Conservation (phyloP, 805 yeast species). For the Ogataea haglerorum region DNA sequence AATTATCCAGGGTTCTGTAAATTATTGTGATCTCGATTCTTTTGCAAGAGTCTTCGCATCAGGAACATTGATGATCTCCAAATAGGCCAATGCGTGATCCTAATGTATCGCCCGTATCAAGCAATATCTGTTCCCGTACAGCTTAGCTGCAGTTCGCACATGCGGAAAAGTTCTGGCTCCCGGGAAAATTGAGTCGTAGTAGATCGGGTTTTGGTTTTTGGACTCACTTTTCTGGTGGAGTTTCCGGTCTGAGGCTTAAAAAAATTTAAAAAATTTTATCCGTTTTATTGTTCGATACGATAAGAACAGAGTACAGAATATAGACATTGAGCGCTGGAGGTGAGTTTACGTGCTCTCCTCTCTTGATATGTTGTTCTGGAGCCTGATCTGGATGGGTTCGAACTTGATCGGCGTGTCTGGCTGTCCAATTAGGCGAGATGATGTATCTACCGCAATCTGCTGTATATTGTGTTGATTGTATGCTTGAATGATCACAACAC, state of each 20-base stretch:
- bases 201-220: neutral
- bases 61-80: neutral
- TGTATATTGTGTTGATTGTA: no score
- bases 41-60: neutral
- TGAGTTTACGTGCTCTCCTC: neutral
- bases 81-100: neutral
- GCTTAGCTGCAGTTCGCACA: neutral
- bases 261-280: constrained; percentile 9
- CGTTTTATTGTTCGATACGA: constrained; percentile 17
- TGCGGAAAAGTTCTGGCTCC: neutral
- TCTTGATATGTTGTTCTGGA: neutral
- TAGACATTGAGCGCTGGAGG: no score
- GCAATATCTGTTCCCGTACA: neutral
- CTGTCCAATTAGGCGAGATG: neutral
- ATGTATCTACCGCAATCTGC: no score
- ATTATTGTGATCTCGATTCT: neutral
- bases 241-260: constrained; percentile 16
- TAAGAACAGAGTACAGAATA: neutral
- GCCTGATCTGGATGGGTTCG: neutral
- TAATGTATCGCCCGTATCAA: neutral
- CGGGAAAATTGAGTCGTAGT: neutral
- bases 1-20: neutral
- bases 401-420: neutral
- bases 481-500: no score
- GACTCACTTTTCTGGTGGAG: neutral